phyloP scores from a whole-genome alignment of 768 basidiomycete genomes.

The Sporobolomyces pararoseus region DNA sequence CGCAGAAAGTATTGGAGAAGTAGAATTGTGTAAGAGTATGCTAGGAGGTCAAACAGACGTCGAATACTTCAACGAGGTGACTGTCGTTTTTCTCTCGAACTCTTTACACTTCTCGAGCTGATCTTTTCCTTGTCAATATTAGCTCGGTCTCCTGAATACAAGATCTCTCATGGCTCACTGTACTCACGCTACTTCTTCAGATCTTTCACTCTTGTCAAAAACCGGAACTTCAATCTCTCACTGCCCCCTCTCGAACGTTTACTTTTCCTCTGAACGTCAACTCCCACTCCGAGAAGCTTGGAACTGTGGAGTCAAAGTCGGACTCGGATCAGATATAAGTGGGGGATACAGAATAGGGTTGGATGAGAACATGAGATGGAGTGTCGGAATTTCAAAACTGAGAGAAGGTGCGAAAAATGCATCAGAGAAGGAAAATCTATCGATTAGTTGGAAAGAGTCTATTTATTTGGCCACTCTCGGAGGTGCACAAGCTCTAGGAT shows the following conservation, averaged over 20 bases:
- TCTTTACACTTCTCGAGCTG: neutral
- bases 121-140: too few species aligned
- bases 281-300: constrained; percentile 71
- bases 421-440: constrained; percentile 48
- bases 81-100: constrained; percentile 18
- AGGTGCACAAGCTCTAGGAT: constrained; percentile 66
- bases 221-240: constrained; percentile 68
- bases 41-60: constrained; percentile 63
- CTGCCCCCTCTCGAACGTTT: constrained; percentile 83
- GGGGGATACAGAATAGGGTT: constrained; percentile 79
- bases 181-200: constrained; percentile 63
- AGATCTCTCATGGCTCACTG: constrained; percentile 82
- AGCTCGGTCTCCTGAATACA: constrained; percentile 62
- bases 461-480: constrained; percentile 77
- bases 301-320: constrained; percentile 61
- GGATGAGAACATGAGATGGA: constrained; percentile 73
- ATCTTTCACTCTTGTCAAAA: constrained; percentile 56
- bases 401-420: constrained; percentile 55
- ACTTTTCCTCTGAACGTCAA: constrained; percentile 68
- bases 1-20: constrained; percentile 71
- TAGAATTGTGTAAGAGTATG: constrained; percentile 64
- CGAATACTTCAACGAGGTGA: constrained; percentile 68
- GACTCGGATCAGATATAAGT: constrained; percentile 78
- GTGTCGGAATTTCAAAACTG: constrained; percentile 68
- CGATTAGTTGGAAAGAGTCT: constrained; percentile 75